Base-by-base conservation (phyloP, 495 filamentous ascomycete genomes). In the Oidiodendron maius region DNA sequence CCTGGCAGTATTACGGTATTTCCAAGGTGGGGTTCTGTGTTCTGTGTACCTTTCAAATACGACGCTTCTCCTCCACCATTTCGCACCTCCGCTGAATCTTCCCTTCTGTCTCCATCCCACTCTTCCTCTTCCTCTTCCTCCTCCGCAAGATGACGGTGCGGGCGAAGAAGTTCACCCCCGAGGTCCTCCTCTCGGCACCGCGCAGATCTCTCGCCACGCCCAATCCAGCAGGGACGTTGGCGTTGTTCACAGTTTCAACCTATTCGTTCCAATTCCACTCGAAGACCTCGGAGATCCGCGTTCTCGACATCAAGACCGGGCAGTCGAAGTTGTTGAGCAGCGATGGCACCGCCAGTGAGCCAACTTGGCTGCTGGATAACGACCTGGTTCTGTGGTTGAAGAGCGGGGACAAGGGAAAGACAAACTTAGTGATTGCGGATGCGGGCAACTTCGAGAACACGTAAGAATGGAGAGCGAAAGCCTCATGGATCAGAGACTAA, bases 261-360 rank as follows among this genome's bases (percentile, higher is more conserved):
- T 97, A 96, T 61, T 90, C 82, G 17, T 96, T 97, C 65, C 74
- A 86, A 39, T 71, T 78, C 0, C 91, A 96, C 63, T 75, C 76
- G 39, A 88, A 85, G 65, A 83, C 70, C 11, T 74, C 74, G 26
- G 84, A 91, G 58, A 85, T 95, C 55, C 80, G 82, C 20, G 65
- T 93, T 1, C 66, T 97, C 2, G 82, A 94, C 42, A 76, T 91
- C 41, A 63, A 69, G 21, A 81, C 75, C 13, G 85, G 86, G 38
- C 75, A 81, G 40, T 85, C 84, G 0, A 73, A 69, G 0, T 61
- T 85, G 4, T 64, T 95, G 21, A 83, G 79, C 41, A 79, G 82
- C 44, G 79, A 87, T 36, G 51, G 72, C 11, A 70, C 73, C 16
- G 75, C 77, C 11, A 83, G 75, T 56, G 84, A 87, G 57, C 84